Conservation (phyloP, 1,139 yeast genomes). For the Taiozyma sp. region DNA sequence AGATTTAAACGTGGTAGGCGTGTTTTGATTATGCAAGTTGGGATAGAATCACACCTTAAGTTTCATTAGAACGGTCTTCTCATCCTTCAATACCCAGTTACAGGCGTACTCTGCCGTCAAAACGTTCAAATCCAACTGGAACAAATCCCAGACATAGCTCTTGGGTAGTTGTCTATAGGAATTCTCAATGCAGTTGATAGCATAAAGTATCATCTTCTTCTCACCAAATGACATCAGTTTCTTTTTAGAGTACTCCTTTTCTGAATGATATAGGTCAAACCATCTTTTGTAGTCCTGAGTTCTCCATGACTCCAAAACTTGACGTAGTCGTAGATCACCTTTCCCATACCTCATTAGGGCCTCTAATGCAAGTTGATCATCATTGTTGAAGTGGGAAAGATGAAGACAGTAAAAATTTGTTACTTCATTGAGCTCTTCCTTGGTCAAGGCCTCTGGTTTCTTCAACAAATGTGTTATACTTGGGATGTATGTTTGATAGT, state of each 20-base stretch:
- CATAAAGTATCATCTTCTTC: slow-evolving; percentile 27
- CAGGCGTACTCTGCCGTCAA: slow-evolving; percentile 7
- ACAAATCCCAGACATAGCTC: slow-evolving; percentile 9
- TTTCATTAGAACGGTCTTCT: slow-evolving; percentile 9
- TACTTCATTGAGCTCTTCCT: slow-evolving; percentile 37
- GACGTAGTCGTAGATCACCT: slow-evolving; percentile 22
- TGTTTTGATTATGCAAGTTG: neutral
- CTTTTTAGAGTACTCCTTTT: slow-evolving; percentile 23
- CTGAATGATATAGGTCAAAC: slow-evolving; percentile 33
- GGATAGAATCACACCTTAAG: neutral
- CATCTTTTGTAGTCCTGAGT: slow-evolving; percentile 38
- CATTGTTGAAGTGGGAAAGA: slow-evolving; percentile 41
- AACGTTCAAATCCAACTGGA: slow-evolving; percentile 6
- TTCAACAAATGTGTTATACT: slow-evolving; percentile 40
- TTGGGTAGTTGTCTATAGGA: slow-evolving; percentile 34
- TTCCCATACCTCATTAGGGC: slow-evolving; percentile 31
- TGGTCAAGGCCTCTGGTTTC: slow-evolving; percentile 20
- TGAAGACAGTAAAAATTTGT: slow-evolving; percentile 41
- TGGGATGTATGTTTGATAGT: slow-evolving; percentile 56
- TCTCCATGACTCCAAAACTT: slow-evolving; percentile 34
- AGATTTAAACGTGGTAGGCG: neutral
- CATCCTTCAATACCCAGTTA: slow-evolving; percentile 11
- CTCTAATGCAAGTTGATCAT: slow-evolving; percentile 33
- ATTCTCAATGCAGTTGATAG: slow-evolving; percentile 30
- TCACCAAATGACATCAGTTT: slow-evolving; percentile 43